These are phyloP conservation scores for Coffea eugenioides DNA, from an alignment of 257 asterid genomes.

Conservation along the genomic window DNA sequence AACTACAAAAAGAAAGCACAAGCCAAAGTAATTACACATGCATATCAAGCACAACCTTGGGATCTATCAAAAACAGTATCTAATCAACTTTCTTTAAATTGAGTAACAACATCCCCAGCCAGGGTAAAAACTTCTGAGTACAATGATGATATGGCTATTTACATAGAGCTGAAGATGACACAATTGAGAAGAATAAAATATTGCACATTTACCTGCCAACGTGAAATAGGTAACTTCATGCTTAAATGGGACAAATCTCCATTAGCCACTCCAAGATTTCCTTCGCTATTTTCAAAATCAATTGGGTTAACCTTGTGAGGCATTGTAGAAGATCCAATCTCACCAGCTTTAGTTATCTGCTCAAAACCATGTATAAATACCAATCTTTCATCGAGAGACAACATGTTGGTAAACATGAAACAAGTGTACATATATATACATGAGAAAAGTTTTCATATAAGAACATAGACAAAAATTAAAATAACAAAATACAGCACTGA, in stretches of 20 bases:
- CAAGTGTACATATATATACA: not conserved
- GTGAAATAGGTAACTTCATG: conserved; percentile 73
- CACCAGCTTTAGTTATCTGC: conserved; percentile 88
- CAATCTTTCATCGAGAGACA: not conserved
- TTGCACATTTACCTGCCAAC: conserved; percentile 68
- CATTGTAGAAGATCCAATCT: conserved; percentile 92
- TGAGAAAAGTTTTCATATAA: not conserved
- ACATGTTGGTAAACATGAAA: too few relatives aligned
- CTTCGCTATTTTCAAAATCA: conserved; percentile 89
- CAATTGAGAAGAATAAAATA: conserved; percentile 8
- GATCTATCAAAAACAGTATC: not conserved
- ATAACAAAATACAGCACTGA: conserved; percentile 14
- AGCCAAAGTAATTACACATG: too few relatives aligned
- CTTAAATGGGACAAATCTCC: conserved; percentile 63
- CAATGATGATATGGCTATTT: not conserved
- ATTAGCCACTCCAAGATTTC: conserved; percentile 81
- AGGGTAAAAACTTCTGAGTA: not conserved
- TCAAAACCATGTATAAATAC: conserved; percentile 9
- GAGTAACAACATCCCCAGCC: not conserved
- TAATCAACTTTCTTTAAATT: not conserved
- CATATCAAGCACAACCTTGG: not conserved
- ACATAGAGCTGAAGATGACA: not conserved
- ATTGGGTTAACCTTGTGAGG: conserved; percentile 95
- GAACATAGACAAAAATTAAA: too few relatives aligned
- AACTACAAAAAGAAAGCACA: not conserved